phyloP scores from a whole-genome alignment of 129 eudicot species.

The Flaveria brownii region DNA sequence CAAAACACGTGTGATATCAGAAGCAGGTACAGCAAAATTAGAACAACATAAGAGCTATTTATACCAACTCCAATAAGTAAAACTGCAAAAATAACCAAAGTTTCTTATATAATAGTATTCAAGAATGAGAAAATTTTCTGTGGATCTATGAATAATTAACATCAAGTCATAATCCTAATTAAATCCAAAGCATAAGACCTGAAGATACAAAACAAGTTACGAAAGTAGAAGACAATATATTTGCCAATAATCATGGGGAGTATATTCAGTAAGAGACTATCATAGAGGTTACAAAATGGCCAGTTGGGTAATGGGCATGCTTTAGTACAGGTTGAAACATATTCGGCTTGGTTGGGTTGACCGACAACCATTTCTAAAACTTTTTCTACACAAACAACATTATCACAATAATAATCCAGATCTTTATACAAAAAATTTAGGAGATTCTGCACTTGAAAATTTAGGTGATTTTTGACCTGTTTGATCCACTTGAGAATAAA shows the following conservation, averaged over 20 bases:
- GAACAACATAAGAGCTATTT: neutral
- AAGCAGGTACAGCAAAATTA: neutral
- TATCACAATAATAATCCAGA: neutral
- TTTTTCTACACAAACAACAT: neutral
- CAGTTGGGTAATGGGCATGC: neutral
- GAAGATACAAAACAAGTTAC: neutral
- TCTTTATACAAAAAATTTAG: neutral
- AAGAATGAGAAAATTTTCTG: neutral
- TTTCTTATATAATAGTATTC: neutral
- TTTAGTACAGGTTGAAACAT: neutral
- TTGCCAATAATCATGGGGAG: neutral
- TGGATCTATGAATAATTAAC: neutral
- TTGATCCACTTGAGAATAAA: neutral
- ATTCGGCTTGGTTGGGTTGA: neutral
- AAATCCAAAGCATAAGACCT: neutral
- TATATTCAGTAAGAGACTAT: neutral
- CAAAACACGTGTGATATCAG: neutral
- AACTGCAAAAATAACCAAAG: neutral
- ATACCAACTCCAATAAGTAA: neutral
- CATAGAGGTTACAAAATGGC: neutral
- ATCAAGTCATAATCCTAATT: neutral
- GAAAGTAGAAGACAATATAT: neutral
- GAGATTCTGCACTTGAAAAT: neutral
- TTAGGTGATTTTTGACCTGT: neutral
- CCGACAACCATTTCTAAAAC: neutral